phyloP scores from a whole-genome alignment of 1,139 yeast species.

The Candida smagusa region DNA sequence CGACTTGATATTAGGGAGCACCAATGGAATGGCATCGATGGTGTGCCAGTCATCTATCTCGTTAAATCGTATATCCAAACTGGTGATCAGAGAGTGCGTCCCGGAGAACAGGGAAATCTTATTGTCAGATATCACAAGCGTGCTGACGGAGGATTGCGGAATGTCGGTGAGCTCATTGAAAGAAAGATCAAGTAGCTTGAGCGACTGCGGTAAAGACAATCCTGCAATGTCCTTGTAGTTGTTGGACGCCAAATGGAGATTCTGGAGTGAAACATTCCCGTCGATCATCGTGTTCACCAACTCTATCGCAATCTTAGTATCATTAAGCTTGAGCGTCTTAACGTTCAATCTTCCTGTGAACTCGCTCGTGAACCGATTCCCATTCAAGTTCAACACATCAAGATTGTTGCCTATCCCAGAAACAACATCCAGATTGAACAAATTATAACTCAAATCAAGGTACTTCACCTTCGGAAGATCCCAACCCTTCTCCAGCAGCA shows the following conservation, averaged over 20 bases:
- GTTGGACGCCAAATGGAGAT: constrained; percentile 51
- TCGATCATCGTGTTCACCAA: constrained; percentile 19
- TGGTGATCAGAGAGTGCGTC: constrained; percentile 3
- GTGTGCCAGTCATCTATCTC: constrained; percentile 42
- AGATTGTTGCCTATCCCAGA: constrained; percentile 51
- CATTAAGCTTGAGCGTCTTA: constrained; percentile 12
- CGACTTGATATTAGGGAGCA: constrained; percentile 37
- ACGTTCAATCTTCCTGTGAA: constrained; percentile 2
- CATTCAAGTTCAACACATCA: constrained; percentile 52
- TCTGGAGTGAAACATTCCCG: constrained; percentile 42
- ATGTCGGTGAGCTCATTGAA: constrained; percentile 34
- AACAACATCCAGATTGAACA: constrained; percentile 52
- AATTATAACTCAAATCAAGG: constrained; percentile 7
- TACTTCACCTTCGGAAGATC: constrained; percentile 5
- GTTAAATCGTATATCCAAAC: constrained; percentile 51
- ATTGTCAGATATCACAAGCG: constrained; percentile 25
- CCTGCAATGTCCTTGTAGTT: constrained; percentile 20
- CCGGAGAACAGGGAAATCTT: constrained; percentile 9
- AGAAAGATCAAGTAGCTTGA: constrained; percentile 42
- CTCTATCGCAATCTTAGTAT: constrained; percentile 10
- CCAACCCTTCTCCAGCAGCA: constrained; percentile 9
- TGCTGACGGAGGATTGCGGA: constrained; percentile 22
- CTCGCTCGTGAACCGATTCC: constrained; percentile 40
- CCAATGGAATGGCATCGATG: constrained; percentile 37
- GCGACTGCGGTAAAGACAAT: constrained; percentile 7